A percentile compares a stretch with the other conserved stretches of the same genome.
These are phyloP conservation scores for Entomortierella lignicola DNA, from an alignment of 192 early-diverging fungal genomes.

Conservation along the genomic window DNA sequence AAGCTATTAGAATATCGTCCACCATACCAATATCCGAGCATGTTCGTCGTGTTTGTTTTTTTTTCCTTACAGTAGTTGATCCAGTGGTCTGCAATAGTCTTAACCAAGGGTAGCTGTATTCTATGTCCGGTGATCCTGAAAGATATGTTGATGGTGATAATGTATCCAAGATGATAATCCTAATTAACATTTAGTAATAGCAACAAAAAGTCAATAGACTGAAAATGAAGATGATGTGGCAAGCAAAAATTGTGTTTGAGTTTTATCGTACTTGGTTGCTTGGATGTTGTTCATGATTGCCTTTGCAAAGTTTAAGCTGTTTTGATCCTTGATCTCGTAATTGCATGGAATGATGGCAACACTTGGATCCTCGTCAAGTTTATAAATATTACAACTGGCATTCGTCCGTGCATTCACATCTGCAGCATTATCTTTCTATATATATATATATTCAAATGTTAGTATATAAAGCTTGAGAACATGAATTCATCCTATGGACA, in stretches of 20 bases:
- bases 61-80: slow-evolving; percentile 23
- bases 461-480: no score
- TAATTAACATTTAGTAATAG: neutral
- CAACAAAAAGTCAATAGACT: no score
- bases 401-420: slow-evolving; percentile 35
- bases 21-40: no score
- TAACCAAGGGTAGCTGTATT: slow-evolving; percentile 43
- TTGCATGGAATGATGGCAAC: slow-evolving; percentile 33
- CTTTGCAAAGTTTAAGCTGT: slow-evolving; percentile 45
- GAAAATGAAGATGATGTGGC: no score
- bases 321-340: slow-evolving; percentile 46
- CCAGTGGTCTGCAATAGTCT: slow-evolving; percentile 28
- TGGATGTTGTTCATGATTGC: slow-evolving; percentile 34
- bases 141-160: slow-evolving; percentile 37
- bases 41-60: neutral
- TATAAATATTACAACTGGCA: slow-evolving; percentile 44
- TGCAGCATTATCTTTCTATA: slow-evolving; percentile 37
- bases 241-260: no score
- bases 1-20: no score
- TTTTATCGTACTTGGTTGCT: slow-evolving; percentile 23
- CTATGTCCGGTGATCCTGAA: slow-evolving; percentile 34
- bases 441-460: neutral
- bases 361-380: slow-evolving; percentile 21
- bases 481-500: no score
- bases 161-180: slow-evolving; percentile 36